A percentile compares a stretch with the other conserved stretches of the same genome.
phyloP scores from a whole-genome alignment of 352 stramenopile species.

The Blastocystis sp. region DNA sequence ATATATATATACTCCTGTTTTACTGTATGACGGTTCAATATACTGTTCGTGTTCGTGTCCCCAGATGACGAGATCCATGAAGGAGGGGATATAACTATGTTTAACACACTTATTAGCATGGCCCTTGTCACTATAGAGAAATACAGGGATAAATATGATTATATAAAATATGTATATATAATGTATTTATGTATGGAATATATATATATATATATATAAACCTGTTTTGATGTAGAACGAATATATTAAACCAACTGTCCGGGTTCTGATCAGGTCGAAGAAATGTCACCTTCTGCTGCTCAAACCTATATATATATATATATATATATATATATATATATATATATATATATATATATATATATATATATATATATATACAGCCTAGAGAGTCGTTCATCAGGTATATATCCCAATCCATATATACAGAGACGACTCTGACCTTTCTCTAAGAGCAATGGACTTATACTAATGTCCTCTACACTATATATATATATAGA shows the following conservation, averaged over 20 bases:
- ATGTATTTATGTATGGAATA: too few relatives aligned
- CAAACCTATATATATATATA: too few relatives aligned
- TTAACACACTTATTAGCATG: slow-evolving; percentile 55
- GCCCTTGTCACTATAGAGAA: slow-evolving; percentile 32
- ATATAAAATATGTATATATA: too few relatives aligned
- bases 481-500: slow-evolving; percentile 51
- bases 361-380: slow-evolving; percentile 57
- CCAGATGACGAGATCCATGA: slow-evolving; percentile 86
- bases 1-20: slow-evolving; percentile 45
- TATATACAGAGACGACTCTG: slow-evolving; percentile 80
- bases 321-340: slow-evolving; percentile 34
- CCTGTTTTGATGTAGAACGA: slow-evolving; percentile 96
- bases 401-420: slow-evolving; percentile 84
- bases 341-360: slow-evolving; percentile 26
- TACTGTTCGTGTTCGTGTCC: slow-evolving; percentile 92
- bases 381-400: slow-evolving; percentile 88
- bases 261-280: slow-evolving; percentile 22
- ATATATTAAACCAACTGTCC: slow-evolving; percentile 80
- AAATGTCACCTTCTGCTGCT: slow-evolving; percentile 39
- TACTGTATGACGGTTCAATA: slow-evolving; percentile 61
- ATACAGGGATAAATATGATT: slow-evolving; percentile 42
- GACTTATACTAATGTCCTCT: slow-evolving; percentile 76
- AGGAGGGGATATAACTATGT: slow-evolving; percentile 82
- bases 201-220: too few relatives aligned
- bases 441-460: slow-evolving; percentile 81